Percentiles rank a stretch among this genome's conserved stretches.
Evolutionary conservation across 179 eudicot genomes (phyloP).

Genomic region (Spinacia oleracea): DNA sequence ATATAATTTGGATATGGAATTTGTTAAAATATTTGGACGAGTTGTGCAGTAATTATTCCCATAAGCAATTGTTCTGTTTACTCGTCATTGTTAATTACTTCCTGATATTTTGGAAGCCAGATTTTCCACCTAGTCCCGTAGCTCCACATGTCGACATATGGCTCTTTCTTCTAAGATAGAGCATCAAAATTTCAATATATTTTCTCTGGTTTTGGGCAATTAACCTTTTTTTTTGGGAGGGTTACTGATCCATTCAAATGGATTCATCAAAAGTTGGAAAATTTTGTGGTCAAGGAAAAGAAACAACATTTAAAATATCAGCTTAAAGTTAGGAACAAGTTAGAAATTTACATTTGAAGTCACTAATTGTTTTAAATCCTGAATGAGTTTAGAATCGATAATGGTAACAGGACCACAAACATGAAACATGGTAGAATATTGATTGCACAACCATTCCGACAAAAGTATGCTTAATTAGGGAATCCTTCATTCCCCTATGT

Average conservation of each 20-base stretch:
- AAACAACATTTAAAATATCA: neutral
- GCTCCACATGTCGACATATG: neutral
- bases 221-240: neutral
- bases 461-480: neutral
- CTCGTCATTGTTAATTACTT: neutral
- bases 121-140: neutral
- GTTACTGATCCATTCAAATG: neutral
- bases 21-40: constrained; percentile 8
- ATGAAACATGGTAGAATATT: neutral
- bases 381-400: too few relatives aligned
- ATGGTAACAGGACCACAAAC: neutral
- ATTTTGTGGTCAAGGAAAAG: too few relatives aligned
- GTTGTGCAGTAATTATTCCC: neutral
- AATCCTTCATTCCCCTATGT: neutral
- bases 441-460: neutral
- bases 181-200: too few relatives aligned
- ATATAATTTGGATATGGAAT: neutral
- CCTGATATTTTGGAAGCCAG: constrained; percentile 11
- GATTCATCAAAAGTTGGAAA: neutral
- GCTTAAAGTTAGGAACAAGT: neutral
- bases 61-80: neutral
- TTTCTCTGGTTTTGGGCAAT: neutral
- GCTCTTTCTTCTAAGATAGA: too few relatives aligned
- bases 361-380: too few relatives aligned
- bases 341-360: neutral